A percentile compares a stretch with the other conserved stretches of the same genome.
These are phyloP conservation scores for Phyllosticta capitalensis DNA, from an alignment of 2,329 filamentous ascomycete species.

Conservation along the genomic window DNA sequence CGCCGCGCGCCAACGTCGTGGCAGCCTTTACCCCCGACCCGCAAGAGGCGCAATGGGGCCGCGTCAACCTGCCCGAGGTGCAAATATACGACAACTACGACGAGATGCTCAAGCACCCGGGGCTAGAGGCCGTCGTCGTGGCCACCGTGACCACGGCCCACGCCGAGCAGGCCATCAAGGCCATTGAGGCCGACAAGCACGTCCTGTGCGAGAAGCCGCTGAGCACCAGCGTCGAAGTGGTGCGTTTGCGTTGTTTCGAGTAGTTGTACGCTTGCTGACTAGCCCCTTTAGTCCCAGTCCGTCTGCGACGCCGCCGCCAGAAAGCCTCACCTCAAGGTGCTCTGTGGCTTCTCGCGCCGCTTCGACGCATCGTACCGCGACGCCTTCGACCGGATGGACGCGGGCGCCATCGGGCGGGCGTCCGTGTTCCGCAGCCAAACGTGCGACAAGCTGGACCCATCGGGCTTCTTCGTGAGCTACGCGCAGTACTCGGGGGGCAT, in stretches of 20 bases:
- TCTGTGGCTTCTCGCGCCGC: constrained; percentile 56
- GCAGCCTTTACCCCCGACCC: constrained; percentile 38
- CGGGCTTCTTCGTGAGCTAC: constrained; percentile 60
- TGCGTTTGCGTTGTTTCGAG: constrained; percentile 28
- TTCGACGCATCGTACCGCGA: constrained; percentile 59
- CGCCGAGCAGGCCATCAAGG: constrained; percentile 47
- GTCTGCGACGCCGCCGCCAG: constrained; percentile 49
- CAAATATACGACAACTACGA: constrained; percentile 46
- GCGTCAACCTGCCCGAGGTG: constrained; percentile 41
- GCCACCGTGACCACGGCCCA: constrained; percentile 48
- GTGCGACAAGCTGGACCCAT: constrained; percentile 56
- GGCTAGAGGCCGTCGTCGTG: constrained; percentile 46
- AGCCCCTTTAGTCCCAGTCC: constrained; percentile 43
- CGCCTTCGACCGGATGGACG: constrained; percentile 43
- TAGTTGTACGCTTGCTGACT: constrained; percentile 6
- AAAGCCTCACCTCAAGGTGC: constrained; percentile 53
- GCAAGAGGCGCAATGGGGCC: constrained; percentile 40
- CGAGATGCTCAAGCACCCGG: constrained; percentile 47
- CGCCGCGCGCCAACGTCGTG: constrained; percentile 37
- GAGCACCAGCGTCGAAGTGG: constrained; percentile 49
- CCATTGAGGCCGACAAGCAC: constrained; percentile 46
- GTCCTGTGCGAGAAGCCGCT: constrained; percentile 53
- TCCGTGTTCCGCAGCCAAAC: constrained; percentile 56
- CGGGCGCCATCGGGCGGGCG: constrained; percentile 50
- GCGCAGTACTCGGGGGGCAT: constrained; percentile 57